Evolutionary conservation across 2,329 filamentous ascomycete genomes (phyloP).

Genomic region (Cercospora zeae-maydis): DNA sequence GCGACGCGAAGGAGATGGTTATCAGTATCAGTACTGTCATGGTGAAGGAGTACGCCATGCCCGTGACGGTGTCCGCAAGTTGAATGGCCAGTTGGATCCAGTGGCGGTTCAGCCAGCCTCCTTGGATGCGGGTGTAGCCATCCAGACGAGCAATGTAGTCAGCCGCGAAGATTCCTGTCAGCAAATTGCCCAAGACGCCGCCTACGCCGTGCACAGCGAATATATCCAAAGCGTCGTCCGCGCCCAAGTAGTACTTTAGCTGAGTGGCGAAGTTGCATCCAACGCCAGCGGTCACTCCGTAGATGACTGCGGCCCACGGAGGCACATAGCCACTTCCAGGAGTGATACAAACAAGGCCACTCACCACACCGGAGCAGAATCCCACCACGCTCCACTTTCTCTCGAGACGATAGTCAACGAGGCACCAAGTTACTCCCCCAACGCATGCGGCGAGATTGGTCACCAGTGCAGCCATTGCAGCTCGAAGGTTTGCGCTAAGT

Average conservation of each 20-base stretch:
- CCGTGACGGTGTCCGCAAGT: conserved; percentile 73
- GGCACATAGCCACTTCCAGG: conserved; percentile 84
- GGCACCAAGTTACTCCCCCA: conserved; percentile 83
- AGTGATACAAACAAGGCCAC: conserved; percentile 82
- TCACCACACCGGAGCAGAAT: conserved; percentile 87
- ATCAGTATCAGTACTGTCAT: conserved; percentile 71
- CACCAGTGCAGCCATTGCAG: conserved; percentile 80
- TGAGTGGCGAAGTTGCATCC: conserved; percentile 89
- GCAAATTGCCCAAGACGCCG: conserved; percentile 72
- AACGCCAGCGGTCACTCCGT: conserved; percentile 69
- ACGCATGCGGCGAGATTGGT: conserved; percentile 82
- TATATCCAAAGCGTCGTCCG: conserved; percentile 85
- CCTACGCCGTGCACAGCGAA: conserved; percentile 80
- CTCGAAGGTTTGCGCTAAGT: conserved; percentile 71
- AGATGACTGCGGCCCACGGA: conserved; percentile 77
- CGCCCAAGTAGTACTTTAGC: conserved; percentile 75
- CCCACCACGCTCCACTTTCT: conserved; percentile 90
- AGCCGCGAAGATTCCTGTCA: conserved; percentile 78
- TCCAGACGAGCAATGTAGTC: conserved; percentile 82
- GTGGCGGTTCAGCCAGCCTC: conserved; percentile 79
- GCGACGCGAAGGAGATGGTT: conserved; percentile 62
- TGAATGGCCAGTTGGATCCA: conserved; percentile 83
- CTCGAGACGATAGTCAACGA: conserved; percentile 84
- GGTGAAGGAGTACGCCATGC: conserved; percentile 73
- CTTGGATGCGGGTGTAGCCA: conserved; percentile 61